Conservation (phyloP, 352 stramenopile species). For the Globisporangium rhizosaccharum region DNA sequence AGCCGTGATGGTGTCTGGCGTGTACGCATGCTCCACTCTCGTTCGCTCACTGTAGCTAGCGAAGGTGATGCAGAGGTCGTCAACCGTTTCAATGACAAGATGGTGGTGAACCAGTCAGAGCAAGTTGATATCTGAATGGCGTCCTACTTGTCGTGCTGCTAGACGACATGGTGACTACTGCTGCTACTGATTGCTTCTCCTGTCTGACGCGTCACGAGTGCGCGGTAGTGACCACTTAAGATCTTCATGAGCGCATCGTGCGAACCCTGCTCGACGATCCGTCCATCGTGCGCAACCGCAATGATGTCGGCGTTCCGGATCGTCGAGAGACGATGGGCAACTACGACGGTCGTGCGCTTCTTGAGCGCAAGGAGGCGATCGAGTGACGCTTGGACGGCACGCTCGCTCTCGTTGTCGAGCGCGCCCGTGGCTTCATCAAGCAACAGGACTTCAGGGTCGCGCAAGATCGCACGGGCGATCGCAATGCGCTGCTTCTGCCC, state of each 20-base stretch:
- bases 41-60: no score
- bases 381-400: slow-evolving; percentile 27
- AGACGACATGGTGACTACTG: no score
- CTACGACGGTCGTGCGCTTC: slow-evolving; percentile 20
- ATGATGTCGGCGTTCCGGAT: slow-evolving; percentile 11
- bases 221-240: slow-evolving; percentile 28
- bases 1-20: no score
- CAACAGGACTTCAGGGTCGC: slow-evolving; percentile 38
- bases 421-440: slow-evolving; percentile 46
- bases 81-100: no score
- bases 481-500: slow-evolving; percentile 93
- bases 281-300: background rate
- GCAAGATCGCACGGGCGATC: slow-evolving; percentile 38
- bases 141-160: no score
- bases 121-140: no score
- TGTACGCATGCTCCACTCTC: no score
- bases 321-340: slow-evolving; percentile 92
- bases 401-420: slow-evolving; percentile 61
- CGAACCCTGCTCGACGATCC: slow-evolving; percentile 39
- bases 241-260: slow-evolving; percentile 71
- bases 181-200: no score
- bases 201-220: slow-evolving; percentile 18
- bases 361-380: slow-evolving; percentile 30
- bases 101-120: no score
- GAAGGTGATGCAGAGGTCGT: no score